Conservation (phyloP, 768 basidiomycete species). For the Lentinula raphanica region DNA sequence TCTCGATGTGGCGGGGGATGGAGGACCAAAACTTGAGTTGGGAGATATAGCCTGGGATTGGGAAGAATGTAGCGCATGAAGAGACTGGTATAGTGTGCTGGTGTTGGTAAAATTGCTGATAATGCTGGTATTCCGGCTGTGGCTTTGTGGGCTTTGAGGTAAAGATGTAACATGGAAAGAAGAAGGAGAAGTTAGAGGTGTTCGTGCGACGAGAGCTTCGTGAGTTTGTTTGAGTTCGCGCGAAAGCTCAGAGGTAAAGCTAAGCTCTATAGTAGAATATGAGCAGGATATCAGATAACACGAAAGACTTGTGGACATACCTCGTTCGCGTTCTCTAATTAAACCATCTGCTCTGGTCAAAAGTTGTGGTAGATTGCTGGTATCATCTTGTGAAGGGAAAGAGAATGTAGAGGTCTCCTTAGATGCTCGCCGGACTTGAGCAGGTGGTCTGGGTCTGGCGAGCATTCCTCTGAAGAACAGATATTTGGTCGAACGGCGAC, state of each 20-base stretch:
- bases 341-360: conserved; percentile 69
- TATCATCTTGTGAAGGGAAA: conserved; percentile 22
- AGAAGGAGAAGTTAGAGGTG: conserved; percentile 37
- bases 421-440: conserved; percentile 53
- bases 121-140: conserved; percentile 4
- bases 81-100: conserved; percentile 11
- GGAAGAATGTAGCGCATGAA: conserved; percentile 18
- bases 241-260: conserved; percentile 60
- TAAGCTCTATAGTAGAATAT: conserved; percentile 65
- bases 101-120: background rate
- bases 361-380: conserved; percentile 54
- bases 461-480: conserved; percentile 35
- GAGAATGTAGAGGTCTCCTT: conserved; percentile 55
- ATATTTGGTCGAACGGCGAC: background rate
- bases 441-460: conserved; percentile 68
- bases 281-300: conserved; percentile 5
- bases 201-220: conserved; percentile 60
- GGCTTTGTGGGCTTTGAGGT: conserved; percentile 17
- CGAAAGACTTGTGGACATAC: conserved; percentile 33
- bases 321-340: conserved; percentile 72
- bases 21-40: conserved; percentile 20
- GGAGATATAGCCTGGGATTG: conserved; percentile 15
- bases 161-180: conserved; percentile 27
- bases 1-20: conserved; percentile 18
- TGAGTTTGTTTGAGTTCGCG: conserved; percentile 56